A percentile compares a stretch with the other conserved stretches of the same genome.
Conservation (phyloP, 2,329 filamentous ascomycete species). For the Xylariomycetidae sp. region DNA sequence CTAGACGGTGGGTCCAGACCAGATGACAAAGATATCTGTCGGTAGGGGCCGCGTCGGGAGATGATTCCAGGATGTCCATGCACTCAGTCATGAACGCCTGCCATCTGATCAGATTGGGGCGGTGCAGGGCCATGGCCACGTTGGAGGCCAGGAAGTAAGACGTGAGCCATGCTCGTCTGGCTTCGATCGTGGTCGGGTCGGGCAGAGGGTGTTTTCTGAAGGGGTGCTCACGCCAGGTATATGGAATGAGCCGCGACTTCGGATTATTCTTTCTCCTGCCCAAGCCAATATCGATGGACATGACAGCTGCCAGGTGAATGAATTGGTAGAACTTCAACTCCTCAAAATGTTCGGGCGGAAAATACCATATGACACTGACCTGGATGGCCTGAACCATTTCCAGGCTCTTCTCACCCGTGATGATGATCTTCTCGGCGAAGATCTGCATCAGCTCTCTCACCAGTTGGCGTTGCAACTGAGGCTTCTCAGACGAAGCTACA, state of each 20-base stretch:
- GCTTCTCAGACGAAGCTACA: slow-evolving; percentile 55
- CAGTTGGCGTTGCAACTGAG: slow-evolving; percentile 54
- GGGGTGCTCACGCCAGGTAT: slow-evolving; percentile 37
- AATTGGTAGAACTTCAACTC: slow-evolving; percentile 89
- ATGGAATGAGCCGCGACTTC: slow-evolving; percentile 31
- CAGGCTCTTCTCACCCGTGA: slow-evolving; percentile 73
- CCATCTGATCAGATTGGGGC: slow-evolving; percentile 57
- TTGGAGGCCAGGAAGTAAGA: slow-evolving; percentile 57
- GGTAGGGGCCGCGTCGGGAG: slow-evolving; percentile 49
- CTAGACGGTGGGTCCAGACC: slow-evolving; percentile 56
- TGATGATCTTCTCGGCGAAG: slow-evolving; percentile 69
- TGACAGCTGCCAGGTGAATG: slow-evolving; percentile 73
- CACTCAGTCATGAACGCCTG: slow-evolving; percentile 58
- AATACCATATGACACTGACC: slow-evolving; percentile 77
- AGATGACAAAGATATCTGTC: slow-evolving; percentile 56
- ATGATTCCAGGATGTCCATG: slow-evolving; percentile 49
- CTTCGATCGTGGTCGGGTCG: slow-evolving; percentile 51
- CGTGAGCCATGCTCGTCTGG: slow-evolving; percentile 53
- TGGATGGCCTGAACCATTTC: slow-evolving; percentile 78
- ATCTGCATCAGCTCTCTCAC: slow-evolving; percentile 66
- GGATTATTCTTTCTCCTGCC: slow-evolving; percentile 37
- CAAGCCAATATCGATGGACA: slow-evolving; percentile 80
- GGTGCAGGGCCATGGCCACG: slow-evolving; percentile 56
- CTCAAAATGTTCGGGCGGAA: slow-evolving; percentile 76
- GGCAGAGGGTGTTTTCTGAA: slow-evolving; percentile 38